Evolutionary conservation across 768 basidiomycete genomes (phyloP), one percentile per base, ranked within the genome.

Genomic region (Macrolepiota dolichaula): DNA sequence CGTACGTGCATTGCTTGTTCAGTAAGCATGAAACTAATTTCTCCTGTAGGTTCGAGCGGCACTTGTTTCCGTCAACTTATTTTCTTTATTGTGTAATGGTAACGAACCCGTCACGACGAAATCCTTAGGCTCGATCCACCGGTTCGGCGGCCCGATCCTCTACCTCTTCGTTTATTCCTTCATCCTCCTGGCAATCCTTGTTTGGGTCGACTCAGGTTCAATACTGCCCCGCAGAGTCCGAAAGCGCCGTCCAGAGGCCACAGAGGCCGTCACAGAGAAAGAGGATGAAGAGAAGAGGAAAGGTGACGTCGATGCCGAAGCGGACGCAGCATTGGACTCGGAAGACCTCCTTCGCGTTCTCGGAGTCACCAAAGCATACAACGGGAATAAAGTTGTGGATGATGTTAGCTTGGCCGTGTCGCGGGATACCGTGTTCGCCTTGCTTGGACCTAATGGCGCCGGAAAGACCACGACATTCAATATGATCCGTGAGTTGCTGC

Each of bases 401-500:
- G 81, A 89, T 65, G 87, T 92, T 40, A 87, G 82, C 63, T 83
- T 92, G 65, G 85, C 85, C 0, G 85, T 91, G 27, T 72, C 82
- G 0, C 73, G 72, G 42, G 81, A 89, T 50, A 87, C 85, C 3
- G 51, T 89, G 17, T 89, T 91, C 64, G 89, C 87, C 3, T 71
- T 92, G 63, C 77, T 93, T 15, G 91, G 91, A 1, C 91, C 91
- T 1, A 93, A 92, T 64, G 91, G 91, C 6, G 91, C 90, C 9
- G 91, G 91, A 0, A 92, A 92, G 72, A 92, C 89, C 11, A 91
- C 91, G 0, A 87, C 86, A 0, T 90, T 92, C 71, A 89, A 91
- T 63, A 81, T 91, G 68, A 91, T 93, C 62, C 86, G 89, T 88
- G 66, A 59, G 87, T 77, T 22, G 17, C 29, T 7, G 0, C 44